Conservation (phyloP, 2,329 filamentous ascomycete species). For the Aspergillus phoenicis region DNA sequence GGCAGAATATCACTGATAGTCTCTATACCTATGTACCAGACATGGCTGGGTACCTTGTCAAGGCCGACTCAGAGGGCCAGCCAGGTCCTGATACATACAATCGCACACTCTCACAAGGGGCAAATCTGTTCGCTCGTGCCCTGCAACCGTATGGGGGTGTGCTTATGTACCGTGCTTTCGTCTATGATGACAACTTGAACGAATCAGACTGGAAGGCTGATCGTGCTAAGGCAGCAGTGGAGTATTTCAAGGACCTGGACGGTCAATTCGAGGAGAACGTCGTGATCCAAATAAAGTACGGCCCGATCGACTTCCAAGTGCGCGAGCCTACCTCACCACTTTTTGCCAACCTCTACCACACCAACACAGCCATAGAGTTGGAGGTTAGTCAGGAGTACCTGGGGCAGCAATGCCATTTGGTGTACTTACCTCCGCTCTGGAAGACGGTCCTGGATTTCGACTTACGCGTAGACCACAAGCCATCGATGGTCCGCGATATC, state of each 20-base stretch:
- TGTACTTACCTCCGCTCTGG: constrained; percentile 71
- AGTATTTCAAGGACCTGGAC: constrained; percentile 68
- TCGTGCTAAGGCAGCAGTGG: constrained; percentile 68
- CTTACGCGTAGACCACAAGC: constrained; percentile 60
- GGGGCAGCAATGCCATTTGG: constrained; percentile 69
- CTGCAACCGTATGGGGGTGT: constrained; percentile 62
- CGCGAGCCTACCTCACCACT: constrained; percentile 68
- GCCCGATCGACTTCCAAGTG: constrained; percentile 74
- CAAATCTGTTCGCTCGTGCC: constrained; percentile 67
- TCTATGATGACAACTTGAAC: constrained; percentile 63
- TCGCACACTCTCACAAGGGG: constrained; percentile 67
- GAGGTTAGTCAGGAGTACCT: constrained; percentile 71
- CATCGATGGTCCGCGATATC: constrained; percentile 62
- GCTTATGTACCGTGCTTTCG: constrained; percentile 72
- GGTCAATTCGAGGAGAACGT: constrained; percentile 70
- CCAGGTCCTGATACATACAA: constrained; percentile 71
- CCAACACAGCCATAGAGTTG: constrained; percentile 62
- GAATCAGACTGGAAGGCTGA: constrained; percentile 66
- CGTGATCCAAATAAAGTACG: constrained; percentile 72
- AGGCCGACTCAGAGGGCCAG: constrained; percentile 72
- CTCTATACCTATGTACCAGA: constrained; percentile 67
- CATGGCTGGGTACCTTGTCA: constrained; percentile 69
- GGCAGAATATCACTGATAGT: constrained; percentile 61
- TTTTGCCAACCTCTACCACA: constrained; percentile 56
- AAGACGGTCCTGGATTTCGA: constrained; percentile 69